Conservation (phyloP, 345 rosid genomes). For the Lepidium didymum region DNA sequence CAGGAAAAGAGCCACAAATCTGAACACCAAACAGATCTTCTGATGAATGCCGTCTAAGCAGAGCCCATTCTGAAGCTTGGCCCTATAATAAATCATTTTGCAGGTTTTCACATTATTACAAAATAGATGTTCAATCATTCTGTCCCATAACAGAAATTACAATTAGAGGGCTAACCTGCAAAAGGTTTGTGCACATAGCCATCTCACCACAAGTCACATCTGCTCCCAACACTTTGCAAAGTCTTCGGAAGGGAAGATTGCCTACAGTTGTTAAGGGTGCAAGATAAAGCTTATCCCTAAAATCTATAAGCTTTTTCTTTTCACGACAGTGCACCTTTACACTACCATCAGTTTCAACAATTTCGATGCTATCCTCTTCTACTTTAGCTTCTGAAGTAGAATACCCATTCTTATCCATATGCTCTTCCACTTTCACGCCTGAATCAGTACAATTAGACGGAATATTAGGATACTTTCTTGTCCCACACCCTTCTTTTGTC, state of each 20-base stretch:
- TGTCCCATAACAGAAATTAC: not conserved
- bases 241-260: slow-evolving; percentile 93
- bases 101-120: slow-evolving; percentile 3
- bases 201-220: slow-evolving; percentile 96
- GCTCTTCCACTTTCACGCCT: slow-evolving; percentile 35
- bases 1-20: slow-evolving; percentile 80
- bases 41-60: slow-evolving; percentile 77
- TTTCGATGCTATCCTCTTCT: slow-evolving; percentile 23
- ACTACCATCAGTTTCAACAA: slow-evolving; percentile 45
- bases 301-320: slow-evolving; percentile 72
- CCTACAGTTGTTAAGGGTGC: slow-evolving; percentile 97
- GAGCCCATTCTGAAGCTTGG: slow-evolving; percentile 99
- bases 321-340: slow-evolving; percentile 70
- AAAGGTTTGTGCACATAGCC: slow-evolving; percentile 96
- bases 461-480: not conserved
- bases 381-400: slow-evolving; percentile 20
- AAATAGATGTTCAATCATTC: not conserved
- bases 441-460: slow-evolving; percentile 12
- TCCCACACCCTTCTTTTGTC: not conserved
- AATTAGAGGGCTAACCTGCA: slow-evolving; percentile 53
- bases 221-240: slow-evolving; percentile 87
- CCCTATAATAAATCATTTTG: slow-evolving; percentile 41
- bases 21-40: slow-evolving; percentile 97
- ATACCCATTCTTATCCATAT: slow-evolving; percentile 13
- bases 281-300: slow-evolving; percentile 78